These are phyloP conservation scores for Panicum virgatum DNA, from an alignment of 202 grass and related monocot genomes.

Conservation along the genomic window DNA sequence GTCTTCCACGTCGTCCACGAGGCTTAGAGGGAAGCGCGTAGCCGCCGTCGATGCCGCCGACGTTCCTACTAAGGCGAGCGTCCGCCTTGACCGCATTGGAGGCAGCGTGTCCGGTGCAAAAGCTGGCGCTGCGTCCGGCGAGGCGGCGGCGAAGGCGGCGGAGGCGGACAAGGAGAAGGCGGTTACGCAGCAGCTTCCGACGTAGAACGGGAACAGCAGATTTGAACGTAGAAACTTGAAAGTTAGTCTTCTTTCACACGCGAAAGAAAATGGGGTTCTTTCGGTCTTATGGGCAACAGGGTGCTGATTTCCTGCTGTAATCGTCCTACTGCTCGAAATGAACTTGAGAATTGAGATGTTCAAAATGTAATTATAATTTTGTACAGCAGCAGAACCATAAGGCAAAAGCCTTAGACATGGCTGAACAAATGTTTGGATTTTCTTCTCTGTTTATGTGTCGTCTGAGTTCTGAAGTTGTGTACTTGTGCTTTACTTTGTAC, in stretches of 20 bases:
- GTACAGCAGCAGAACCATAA: background rate
- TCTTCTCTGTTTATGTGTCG: background rate
- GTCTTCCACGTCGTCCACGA: conserved; percentile 47
- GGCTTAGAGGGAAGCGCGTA: conserved; percentile 47
- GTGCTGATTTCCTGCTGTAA: background rate
- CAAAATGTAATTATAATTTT: background rate
- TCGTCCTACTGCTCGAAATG: background rate
- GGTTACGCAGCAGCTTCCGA: conserved; percentile 35
- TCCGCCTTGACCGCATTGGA: conserved; percentile 33
- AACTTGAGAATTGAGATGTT: background rate
- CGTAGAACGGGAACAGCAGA: conserved; percentile 35
- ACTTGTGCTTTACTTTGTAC: background rate
- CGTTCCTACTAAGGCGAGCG: background rate
- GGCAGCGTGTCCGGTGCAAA: conserved; percentile 7
- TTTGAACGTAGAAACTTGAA: background rate
- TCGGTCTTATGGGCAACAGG: background rate
- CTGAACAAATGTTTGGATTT: background rate
- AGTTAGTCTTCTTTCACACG: background rate
- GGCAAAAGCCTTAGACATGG: background rate
- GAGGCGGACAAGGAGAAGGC: conserved; percentile 38
- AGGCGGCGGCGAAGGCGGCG: conserved; percentile 18
- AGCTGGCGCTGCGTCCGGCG: conserved; percentile 29
- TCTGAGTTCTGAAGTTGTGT: background rate
- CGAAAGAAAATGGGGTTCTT: background rate
- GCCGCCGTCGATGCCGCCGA: conserved; percentile 39